Conservation (phyloP, 192 early-diverging fungal species). For the Geosiphon pyriformis region DNA sequence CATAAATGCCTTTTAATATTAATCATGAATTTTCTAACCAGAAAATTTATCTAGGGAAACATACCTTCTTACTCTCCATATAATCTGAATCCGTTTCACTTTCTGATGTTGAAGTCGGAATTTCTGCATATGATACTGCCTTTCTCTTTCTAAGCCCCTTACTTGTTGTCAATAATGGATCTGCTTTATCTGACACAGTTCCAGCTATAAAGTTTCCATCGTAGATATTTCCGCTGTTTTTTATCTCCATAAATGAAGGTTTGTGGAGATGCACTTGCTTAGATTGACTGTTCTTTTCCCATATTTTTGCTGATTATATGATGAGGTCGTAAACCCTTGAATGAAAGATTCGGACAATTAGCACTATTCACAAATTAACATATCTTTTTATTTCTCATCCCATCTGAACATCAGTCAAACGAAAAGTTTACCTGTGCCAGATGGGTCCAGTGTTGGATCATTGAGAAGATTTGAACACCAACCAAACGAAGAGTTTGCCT, state of each 20-base stretch:
- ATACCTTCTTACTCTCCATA: neutral
- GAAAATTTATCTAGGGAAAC: neutral
- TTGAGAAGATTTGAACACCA: neutral
- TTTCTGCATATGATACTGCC: neutral
- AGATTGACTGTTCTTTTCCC: neutral
- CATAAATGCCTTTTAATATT: neutral
- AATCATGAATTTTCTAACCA: neutral
- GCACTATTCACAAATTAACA: neutral
- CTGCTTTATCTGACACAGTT: too few species aligned
- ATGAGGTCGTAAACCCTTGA: neutral
- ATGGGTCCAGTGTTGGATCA: neutral
- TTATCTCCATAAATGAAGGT: neutral
- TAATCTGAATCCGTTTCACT: neutral
- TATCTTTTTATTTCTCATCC: neutral
- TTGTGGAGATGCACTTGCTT: neutral
- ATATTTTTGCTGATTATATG: neutral
- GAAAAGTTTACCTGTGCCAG: neutral
- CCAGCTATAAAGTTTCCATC: too few species aligned
- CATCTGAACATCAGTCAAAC: neutral
- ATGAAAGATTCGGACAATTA: neutral
- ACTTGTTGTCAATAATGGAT: too few species aligned
- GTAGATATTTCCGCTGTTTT: neutral
- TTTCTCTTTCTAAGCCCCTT: too few species aligned
- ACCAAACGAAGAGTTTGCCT: conserved; percentile 12
- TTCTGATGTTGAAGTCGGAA: neutral